Conservation (phyloP, 148 eudicot genomes). For the Persicaria maculosa region DNA sequence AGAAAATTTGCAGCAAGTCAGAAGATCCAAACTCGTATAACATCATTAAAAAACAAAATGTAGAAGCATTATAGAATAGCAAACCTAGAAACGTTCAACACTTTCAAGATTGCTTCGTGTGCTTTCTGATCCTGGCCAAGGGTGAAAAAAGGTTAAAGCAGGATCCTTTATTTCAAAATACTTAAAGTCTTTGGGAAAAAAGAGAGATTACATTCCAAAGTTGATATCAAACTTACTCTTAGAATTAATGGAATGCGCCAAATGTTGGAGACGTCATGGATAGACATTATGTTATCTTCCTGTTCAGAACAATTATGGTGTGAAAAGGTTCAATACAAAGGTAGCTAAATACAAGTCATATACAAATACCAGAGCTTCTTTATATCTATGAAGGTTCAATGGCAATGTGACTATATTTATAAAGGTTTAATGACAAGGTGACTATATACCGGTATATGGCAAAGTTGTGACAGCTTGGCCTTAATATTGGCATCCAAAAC, state of each 20-base stretch:
- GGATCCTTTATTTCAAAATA: background rate
- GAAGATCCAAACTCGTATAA: background rate
- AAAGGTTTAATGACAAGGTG: background rate
- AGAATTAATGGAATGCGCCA: conserved; percentile 92
- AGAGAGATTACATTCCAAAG: background rate
- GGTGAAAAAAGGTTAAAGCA: background rate
- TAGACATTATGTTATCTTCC: conserved; percentile 66
- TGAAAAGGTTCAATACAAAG: background rate
- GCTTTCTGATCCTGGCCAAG: conserved; percentile 72
- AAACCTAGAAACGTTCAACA: conserved; percentile 70
- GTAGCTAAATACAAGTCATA: background rate
- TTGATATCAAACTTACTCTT: conserved; percentile 44
- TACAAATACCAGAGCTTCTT: background rate
- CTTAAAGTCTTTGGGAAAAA: too few relatives aligned
- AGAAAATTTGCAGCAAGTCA: background rate
- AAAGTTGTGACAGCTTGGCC: conserved; percentile 79
- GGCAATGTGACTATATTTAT: conserved; percentile 5
- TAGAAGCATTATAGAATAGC: conserved; percentile 14
- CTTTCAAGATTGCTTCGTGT: conserved; percentile 85
- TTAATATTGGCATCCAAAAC: conserved; percentile 67
- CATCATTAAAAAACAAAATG: background rate
- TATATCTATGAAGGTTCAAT: background rate
- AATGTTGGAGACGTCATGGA: conserved; percentile 89
- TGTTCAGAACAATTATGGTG: conserved; percentile 21
- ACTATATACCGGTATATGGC: conserved; percentile 76